Conservation (phyloP, 2,329 filamentous ascomycete genomes). For the Tolypocladium album region DNA sequence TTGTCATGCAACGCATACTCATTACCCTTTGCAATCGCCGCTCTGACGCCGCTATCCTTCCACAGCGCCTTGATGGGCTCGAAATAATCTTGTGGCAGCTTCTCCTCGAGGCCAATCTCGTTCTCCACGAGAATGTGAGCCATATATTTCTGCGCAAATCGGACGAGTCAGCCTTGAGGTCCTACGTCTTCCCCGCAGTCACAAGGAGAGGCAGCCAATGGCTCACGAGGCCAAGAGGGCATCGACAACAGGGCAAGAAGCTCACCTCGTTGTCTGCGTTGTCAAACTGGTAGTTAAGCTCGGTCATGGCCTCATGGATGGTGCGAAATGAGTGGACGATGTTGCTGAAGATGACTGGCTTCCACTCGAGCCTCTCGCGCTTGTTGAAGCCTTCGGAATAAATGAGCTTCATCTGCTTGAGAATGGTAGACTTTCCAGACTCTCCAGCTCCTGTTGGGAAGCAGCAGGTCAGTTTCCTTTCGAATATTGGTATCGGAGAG, state of each 20-base stretch:
- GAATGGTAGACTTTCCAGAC: constrained; percentile 8
- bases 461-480: not conserved
- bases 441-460: constrained; percentile 2
- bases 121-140: constrained; percentile 66
- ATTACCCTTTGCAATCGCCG: constrained; percentile 86
- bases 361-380: constrained; percentile 84
- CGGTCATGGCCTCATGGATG: constrained; percentile 82
- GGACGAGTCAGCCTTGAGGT: constrained; percentile 25
- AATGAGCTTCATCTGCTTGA: constrained; percentile 69
- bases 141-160: constrained; percentile 55
- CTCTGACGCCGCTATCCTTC: constrained; percentile 72
- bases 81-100: constrained; percentile 67
- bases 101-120: constrained; percentile 74
- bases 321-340: constrained; percentile 85
- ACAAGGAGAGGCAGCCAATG: not conserved
- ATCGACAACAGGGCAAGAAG: not conserved
- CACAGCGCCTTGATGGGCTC: constrained; percentile 76
- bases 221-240: not conserved
- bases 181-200: constrained; percentile 6
- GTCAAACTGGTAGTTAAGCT: constrained; percentile 71
- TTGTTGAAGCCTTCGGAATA: constrained; percentile 87
- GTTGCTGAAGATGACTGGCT: constrained; percentile 92
- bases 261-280: constrained; percentile 69
- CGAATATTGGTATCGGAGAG: not conserved
- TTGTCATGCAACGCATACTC: constrained; percentile 97